phyloP scores from a whole-genome alignment of 2,329 filamentous ascomycete species.

The Massarina eburnea region DNA sequence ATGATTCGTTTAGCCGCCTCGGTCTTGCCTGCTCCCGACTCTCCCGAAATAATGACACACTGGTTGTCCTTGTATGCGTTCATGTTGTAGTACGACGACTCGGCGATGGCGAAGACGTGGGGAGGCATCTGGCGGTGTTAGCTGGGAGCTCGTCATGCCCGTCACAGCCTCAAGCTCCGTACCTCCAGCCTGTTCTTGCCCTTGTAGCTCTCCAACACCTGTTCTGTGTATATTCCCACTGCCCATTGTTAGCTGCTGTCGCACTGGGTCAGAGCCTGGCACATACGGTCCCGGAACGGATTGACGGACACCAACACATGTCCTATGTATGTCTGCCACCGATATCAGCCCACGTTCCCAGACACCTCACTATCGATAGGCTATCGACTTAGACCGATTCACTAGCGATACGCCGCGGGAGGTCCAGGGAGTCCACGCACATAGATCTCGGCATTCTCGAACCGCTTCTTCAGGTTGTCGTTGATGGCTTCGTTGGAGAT shows the following conservation, averaged over 20 bases:
- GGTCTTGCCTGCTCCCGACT: slow-evolving; percentile 97
- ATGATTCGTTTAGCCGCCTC: slow-evolving; percentile 98
- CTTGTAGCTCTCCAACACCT: slow-evolving; percentile 89
- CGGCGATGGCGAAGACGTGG: slow-evolving; percentile 96
- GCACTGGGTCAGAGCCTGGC: not conserved
- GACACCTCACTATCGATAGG: slow-evolving; percentile 11
- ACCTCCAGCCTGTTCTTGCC: slow-evolving; percentile 93
- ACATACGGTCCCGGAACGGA: slow-evolving; percentile 83
- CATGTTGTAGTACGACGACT: slow-evolving; percentile 99
- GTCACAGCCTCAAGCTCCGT: slow-evolving; percentile 6
- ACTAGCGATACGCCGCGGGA: slow-evolving; percentile 20
- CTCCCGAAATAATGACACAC: slow-evolving; percentile 98
- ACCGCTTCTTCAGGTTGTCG: slow-evolving; percentile 97
- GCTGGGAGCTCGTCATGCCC: slow-evolving; percentile 2
- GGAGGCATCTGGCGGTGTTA: slow-evolving; percentile 64
- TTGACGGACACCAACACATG: slow-evolving; percentile 99
- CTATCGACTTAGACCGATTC: no score
- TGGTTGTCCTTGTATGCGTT: slow-evolving; percentile 99
- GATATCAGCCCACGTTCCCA: slow-evolving; percentile 25
- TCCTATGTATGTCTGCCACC: slow-evolving; percentile 84
- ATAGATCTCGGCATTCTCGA: slow-evolving; percentile 97
- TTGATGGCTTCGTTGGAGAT: slow-evolving; percentile 99
- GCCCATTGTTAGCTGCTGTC: slow-evolving; percentile 40
- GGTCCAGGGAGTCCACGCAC: slow-evolving; percentile 48
- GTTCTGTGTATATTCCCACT: slow-evolving; percentile 96